phyloP scores from a whole-genome alignment of 352 stramenopile genomes.

The Pythium rishiriense region DNA sequence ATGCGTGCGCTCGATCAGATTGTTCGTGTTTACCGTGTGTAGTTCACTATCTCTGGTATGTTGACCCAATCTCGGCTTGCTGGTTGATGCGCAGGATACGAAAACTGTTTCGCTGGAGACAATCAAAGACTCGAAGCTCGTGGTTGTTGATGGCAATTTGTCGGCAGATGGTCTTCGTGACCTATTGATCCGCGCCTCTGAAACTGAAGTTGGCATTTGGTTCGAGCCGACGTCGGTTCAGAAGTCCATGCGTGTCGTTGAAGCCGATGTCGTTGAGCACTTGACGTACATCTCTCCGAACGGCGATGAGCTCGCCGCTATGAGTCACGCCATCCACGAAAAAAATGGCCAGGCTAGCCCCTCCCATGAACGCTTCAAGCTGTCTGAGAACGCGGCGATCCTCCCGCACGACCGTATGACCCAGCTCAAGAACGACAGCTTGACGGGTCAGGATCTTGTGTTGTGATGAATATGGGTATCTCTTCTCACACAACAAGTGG shows the following conservation, averaged over 20 bases:
- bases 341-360: conserved; percentile 23
- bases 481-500: too few species aligned
- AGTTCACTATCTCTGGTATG: too few species aligned
- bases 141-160: conserved; percentile 83
- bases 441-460: conserved; percentile 42
- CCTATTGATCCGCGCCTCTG: conserved; percentile 48
- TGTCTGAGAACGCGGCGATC: conserved; percentile 47
- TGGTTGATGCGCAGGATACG: conserved; percentile 35
- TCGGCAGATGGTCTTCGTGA: conserved; percentile 41
- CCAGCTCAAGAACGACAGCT: conserved; percentile 66
- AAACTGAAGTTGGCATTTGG: conserved; percentile 51
- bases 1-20: conserved; percentile 82
- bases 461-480: too few species aligned
- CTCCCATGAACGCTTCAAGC: conserved; percentile 49
- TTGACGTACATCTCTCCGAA: conserved; percentile 82
- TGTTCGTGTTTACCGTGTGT: conserved; percentile 35
- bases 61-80: too few species aligned
- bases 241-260: conserved; percentile 69
- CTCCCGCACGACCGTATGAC: conserved; percentile 45
- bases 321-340: conserved; percentile 60
- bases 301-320: conserved; percentile 67
- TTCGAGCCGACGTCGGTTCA: conserved; percentile 88
- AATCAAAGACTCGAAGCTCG: conserved; percentile 49
- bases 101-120: conserved; percentile 39
- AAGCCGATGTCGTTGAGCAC: conserved; percentile 43